Evolutionary conservation across 1,139 yeast genomes (phyloP).

Genomic region (Nakaseomyces nivariensis): DNA sequence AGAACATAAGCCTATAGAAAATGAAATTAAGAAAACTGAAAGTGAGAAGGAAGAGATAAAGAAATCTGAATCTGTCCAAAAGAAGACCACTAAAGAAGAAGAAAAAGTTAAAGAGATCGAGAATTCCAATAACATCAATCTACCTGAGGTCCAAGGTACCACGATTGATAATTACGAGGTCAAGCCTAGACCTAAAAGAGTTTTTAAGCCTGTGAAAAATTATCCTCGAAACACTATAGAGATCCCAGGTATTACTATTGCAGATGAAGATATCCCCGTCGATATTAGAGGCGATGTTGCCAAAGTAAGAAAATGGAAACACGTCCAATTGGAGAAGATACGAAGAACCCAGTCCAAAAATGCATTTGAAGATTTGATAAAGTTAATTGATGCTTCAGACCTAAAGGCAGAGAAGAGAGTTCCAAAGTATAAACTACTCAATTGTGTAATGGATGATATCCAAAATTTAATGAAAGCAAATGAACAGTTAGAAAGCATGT

Average conservation of each 20-base stretch:
- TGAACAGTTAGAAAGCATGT: slow-evolving; percentile 15
- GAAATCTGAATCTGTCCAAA: not conserved
- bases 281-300: slow-evolving; percentile 14
- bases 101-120: not conserved
- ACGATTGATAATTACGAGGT: not conserved
- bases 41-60: too few relatives aligned
- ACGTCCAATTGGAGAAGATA: slow-evolving; percentile 27
- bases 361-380: slow-evolving; percentile 22
- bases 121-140: not conserved
- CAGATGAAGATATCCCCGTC: slow-evolving; percentile 18
- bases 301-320: slow-evolving; percentile 27
- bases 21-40: not conserved
- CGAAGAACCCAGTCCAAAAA: slow-evolving; percentile 26
- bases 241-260: slow-evolving; percentile 22
- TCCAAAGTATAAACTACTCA: slow-evolving; percentile 25
- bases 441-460: slow-evolving; percentile 25
- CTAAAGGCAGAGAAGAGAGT: slow-evolving; percentile 20
- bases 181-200: not conserved
- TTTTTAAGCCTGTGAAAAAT: slow-evolving; percentile 5
- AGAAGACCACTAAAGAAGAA: not conserved
- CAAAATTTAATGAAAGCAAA: slow-evolving; percentile 22
- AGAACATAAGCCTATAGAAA: slow-evolving; percentile 5
- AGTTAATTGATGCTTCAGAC: slow-evolving; percentile 16
- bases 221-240: slow-evolving; percentile 4
- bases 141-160: not conserved